Percentiles rank a stretch among this genome's conserved stretches.
phyloP scores from a whole-genome alignment of 306 rosid genomes.

The Castanea crenata region DNA sequence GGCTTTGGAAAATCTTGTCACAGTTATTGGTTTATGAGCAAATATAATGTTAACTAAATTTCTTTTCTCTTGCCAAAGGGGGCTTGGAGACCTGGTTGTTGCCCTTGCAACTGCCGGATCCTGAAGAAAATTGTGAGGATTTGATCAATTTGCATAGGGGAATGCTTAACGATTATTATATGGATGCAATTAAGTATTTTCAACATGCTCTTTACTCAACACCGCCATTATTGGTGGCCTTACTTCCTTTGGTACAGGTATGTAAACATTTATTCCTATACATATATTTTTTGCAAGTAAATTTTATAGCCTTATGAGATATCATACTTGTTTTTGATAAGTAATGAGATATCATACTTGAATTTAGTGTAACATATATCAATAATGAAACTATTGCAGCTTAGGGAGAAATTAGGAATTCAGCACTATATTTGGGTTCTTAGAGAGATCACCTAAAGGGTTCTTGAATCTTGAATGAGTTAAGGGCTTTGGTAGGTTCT shows the following conservation, averaged over 20 bases:
- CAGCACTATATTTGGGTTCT: no score
- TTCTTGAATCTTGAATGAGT: no score
- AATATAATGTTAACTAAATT: slow-evolving; percentile 15
- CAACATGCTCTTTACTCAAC: slow-evolving; percentile 50
- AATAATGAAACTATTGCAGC: no score
- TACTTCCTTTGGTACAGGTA: slow-evolving; percentile 84
- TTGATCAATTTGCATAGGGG: slow-evolving; percentile 30
- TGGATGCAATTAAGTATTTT: slow-evolving; percentile 57
- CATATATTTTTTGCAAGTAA: background rate
- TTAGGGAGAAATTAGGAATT: no score
- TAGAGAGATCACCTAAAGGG: no score
- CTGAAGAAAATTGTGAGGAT: slow-evolving; percentile 35
- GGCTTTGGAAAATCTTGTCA: slow-evolving; percentile 1
- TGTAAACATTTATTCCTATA: slow-evolving; percentile 18
- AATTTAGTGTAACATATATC: background rate
- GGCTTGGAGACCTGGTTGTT: slow-evolving; percentile 59
- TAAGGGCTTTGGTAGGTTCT: no score
- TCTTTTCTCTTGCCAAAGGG: slow-evolving; percentile 44
- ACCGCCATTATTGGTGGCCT: slow-evolving; percentile 47
- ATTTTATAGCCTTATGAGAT: background rate
- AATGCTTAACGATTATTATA: slow-evolving; percentile 46
- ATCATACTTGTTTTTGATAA: background rate
- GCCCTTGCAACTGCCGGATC: slow-evolving; percentile 60
- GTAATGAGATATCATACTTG: background rate
- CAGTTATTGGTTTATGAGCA: background rate